Percentiles rank a stretch among this genome's conserved stretches.
phyloP scores from a whole-genome alignment of 1,284 basidiomycete species.

The Sporisorium scitamineum region DNA sequence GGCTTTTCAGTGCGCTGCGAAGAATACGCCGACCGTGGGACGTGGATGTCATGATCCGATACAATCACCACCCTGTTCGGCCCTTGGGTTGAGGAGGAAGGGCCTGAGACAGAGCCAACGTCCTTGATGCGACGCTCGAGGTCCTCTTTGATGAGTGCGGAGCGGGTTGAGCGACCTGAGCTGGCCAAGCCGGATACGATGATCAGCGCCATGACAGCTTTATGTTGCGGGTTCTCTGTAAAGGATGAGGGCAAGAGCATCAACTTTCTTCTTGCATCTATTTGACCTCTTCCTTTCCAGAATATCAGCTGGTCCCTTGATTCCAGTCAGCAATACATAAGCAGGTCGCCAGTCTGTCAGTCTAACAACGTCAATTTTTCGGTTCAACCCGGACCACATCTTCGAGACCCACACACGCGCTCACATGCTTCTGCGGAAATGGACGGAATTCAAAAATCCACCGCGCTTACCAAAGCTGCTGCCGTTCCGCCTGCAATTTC shows the following conservation, averaged over 20 bases:
- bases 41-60: slow-evolving; percentile 80
- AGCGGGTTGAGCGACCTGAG: slow-evolving; percentile 85
- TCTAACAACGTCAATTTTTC: slow-evolving; percentile 11
- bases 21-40: slow-evolving; percentile 77
- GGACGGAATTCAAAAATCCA: slow-evolving; percentile 17
- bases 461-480: slow-evolving; percentile 38
- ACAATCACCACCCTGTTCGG: slow-evolving; percentile 74
- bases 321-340: slow-evolving; percentile 15
- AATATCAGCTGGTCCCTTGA: slow-evolving; percentile 16
- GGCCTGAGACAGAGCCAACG: slow-evolving; percentile 72
- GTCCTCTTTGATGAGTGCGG: slow-evolving; percentile 76
- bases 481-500: neutral
- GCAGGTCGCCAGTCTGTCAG: neutral
- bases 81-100: slow-evolving; percentile 72
- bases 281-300: neutral
- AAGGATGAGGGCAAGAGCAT: neutral
- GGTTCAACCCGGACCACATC: slow-evolving; percentile 27
- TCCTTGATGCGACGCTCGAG: slow-evolving; percentile 75
- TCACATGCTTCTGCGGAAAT: slow-evolving; percentile 18
- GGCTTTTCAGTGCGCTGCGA: slow-evolving; percentile 88
- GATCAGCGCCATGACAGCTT: slow-evolving; percentile 83
- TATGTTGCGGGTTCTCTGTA: neutral
- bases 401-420: too few species aligned
- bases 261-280: slow-evolving; percentile 25
- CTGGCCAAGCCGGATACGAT: slow-evolving; percentile 91